Percentiles rank a stretch among this genome's conserved stretches.
Conservation (phyloP, 768 basidiomycete species). For the Leucosporidium scottii region DNA sequence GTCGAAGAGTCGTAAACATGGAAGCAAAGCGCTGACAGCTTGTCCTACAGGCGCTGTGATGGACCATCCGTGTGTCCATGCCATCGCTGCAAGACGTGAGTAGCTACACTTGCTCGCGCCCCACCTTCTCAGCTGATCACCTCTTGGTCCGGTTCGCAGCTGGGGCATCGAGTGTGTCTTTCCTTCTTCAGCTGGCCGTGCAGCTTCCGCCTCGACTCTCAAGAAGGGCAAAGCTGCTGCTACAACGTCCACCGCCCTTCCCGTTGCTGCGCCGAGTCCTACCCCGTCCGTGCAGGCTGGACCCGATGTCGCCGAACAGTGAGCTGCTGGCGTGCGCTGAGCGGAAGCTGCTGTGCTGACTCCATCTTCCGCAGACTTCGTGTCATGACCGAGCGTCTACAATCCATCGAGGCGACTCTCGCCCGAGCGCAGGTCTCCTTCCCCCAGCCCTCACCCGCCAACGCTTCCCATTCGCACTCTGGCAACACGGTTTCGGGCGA, state of each 20-base stretch:
- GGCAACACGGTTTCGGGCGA: neutral
- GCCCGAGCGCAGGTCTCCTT: constrained; percentile 19
- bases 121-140: neutral
- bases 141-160: neutral
- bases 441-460: neutral
- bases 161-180: constrained; percentile 29
- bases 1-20: too few relatives aligned
- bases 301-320: constrained; percentile 23
- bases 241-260: neutral
- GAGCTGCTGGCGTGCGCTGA: neutral
- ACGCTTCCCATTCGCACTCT: neutral
- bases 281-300: neutral
- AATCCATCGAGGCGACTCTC: constrained; percentile 28
- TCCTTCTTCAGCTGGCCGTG: constrained; percentile 13
- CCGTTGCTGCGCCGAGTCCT: neutral
- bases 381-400: constrained; percentile 29
- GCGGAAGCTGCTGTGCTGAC: neutral
- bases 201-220: neutral
- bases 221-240: neutral
- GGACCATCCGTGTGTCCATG: constrained; percentile 24
- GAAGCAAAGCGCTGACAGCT: too few relatives aligned
- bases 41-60: constrained; percentile 21
- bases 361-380: constrained; percentile 3
- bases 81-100: constrained; percentile 26
- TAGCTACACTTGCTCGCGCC: neutral